Evolutionary conservation across 2,329 filamentous ascomycete species (phyloP).

Genomic region (Zalaria obscura): DNA sequence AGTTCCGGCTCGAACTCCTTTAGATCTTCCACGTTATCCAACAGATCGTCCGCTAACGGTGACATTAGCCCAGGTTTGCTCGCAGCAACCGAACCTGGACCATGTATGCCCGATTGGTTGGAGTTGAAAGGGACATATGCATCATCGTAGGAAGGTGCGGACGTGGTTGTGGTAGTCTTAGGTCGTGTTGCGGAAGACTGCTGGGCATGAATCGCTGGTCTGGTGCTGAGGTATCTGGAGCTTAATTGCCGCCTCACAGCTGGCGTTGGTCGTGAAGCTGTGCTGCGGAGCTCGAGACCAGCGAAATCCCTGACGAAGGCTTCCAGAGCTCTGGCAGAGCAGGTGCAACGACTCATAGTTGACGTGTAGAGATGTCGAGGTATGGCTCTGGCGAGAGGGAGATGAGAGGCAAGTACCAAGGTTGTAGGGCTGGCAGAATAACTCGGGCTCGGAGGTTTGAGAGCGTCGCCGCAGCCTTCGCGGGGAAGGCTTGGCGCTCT

Average conservation of each 20-base stretch:
- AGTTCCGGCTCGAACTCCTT: slow-evolving; percentile 3
- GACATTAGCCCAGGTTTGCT: not conserved
- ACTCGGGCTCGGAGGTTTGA: too few relatives aligned
- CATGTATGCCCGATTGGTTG: not conserved
- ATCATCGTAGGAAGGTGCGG: slow-evolving; percentile 3
- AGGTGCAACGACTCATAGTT: slow-evolving; percentile 9
- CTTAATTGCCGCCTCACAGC: slow-evolving; percentile 1
- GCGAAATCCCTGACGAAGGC: slow-evolving; percentile 11
- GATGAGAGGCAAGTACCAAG: too few relatives aligned
- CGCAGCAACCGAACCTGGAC: not conserved
- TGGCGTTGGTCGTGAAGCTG: slow-evolving; percentile 4
- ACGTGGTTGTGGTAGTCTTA: not conserved
- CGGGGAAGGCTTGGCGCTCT: too few relatives aligned
- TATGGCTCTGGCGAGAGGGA: too few relatives aligned
- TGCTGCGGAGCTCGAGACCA: slow-evolving; percentile 9
- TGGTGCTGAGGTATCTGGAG: slow-evolving; percentile 5
- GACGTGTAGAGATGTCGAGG: not conserved
- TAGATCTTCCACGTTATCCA: not conserved
- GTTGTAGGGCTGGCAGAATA: too few relatives aligned
- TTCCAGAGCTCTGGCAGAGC: slow-evolving; percentile 11
- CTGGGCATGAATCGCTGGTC: slow-evolving; percentile 1
- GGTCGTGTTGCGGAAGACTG: not conserved
- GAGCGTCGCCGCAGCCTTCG: too few relatives aligned
- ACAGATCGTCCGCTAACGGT: not conserved
- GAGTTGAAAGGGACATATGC: slow-evolving; percentile 7